Evolutionary conservation across 129 eudicot species (phyloP).

Genomic region (Escallonia rubra): DNA sequence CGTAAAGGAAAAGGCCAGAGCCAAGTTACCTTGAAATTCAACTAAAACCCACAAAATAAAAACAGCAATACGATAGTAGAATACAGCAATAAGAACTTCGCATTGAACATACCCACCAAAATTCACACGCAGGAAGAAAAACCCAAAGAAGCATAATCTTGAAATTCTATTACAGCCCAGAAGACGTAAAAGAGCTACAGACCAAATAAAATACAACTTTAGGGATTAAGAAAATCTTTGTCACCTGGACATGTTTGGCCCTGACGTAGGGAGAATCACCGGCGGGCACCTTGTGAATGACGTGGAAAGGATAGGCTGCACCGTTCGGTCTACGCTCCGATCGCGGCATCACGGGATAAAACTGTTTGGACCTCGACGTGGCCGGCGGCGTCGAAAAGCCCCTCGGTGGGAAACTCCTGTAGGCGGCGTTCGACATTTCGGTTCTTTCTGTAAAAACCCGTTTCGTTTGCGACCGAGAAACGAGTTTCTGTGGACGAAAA

Average conservation of each 20-base stretch:
- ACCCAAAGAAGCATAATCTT: no score
- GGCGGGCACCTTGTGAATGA: conserved; percentile 60
- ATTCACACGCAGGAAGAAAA: no score
- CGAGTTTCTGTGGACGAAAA: no score
- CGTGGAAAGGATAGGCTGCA: conserved; percentile 29
- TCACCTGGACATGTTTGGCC: conserved; percentile 87
- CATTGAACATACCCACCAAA: no score
- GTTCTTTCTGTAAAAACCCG: not conserved
- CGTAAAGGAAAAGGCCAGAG: no score
- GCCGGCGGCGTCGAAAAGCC: conserved; percentile 55
- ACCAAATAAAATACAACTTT: no score
- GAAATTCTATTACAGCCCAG: not conserved
- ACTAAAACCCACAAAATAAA: no score
- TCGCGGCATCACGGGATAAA: conserved; percentile 22
- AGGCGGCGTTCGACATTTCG: conserved; percentile 7
- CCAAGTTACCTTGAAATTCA: no score
- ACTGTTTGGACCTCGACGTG: conserved; percentile 14
- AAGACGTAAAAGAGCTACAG: not conserved
- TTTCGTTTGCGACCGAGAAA: no score
- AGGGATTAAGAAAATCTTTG: no score
- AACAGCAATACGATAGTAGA: no score
- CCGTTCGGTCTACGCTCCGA: conserved; percentile 45
- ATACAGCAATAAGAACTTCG: no score
- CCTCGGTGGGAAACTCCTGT: conserved; percentile 13
- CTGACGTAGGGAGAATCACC: conserved; percentile 75